Conservation (phyloP, 306 rosid species). For the Dryas alaskensis region DNA sequence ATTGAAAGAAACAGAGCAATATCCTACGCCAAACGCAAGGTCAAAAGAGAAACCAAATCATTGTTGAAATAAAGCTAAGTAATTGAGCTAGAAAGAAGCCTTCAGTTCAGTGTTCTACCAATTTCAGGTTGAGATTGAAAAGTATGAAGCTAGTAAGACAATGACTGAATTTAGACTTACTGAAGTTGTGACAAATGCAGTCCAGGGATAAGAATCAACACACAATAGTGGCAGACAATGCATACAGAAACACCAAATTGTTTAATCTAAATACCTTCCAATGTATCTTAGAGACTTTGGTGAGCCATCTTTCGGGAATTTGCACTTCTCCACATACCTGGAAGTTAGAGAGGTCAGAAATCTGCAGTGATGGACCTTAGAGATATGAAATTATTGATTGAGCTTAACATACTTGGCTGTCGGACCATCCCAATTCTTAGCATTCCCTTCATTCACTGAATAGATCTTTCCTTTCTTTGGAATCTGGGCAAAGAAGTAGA, state of each 20-base stretch:
- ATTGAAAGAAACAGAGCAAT: background rate
- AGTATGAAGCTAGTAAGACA: background rate
- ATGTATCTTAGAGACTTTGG: slow-evolving; percentile 93
- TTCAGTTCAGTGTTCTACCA: background rate
- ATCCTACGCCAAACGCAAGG: slow-evolving; percentile 7
- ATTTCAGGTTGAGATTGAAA: background rate
- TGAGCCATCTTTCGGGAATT: slow-evolving; percentile 84
- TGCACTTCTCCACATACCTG: slow-evolving; percentile 87
- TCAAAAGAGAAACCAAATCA: background rate
- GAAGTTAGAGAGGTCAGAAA: slow-evolving; percentile 23
- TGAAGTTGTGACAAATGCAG: background rate
- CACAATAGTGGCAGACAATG: background rate
- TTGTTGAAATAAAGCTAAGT: background rate
- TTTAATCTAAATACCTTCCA: slow-evolving; percentile 59
- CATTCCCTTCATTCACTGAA: slow-evolving; percentile 99
- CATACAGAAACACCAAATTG: background rate
- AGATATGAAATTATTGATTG: slow-evolving; percentile 14
- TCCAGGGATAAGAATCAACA: background rate
- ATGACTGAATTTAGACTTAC: background rate
- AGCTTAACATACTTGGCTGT: slow-evolving; percentile 59
- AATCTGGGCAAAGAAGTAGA: slow-evolving; percentile 48
- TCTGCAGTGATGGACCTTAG: slow-evolving; percentile 1
- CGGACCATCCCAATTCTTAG: slow-evolving; percentile 93
- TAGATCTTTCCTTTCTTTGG: slow-evolving; percentile 90
- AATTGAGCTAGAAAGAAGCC: background rate